These are phyloP conservation scores for Termitomyces sp. DNA, from an alignment of 768 basidiomycete genomes.

Conservation along the genomic window DNA sequence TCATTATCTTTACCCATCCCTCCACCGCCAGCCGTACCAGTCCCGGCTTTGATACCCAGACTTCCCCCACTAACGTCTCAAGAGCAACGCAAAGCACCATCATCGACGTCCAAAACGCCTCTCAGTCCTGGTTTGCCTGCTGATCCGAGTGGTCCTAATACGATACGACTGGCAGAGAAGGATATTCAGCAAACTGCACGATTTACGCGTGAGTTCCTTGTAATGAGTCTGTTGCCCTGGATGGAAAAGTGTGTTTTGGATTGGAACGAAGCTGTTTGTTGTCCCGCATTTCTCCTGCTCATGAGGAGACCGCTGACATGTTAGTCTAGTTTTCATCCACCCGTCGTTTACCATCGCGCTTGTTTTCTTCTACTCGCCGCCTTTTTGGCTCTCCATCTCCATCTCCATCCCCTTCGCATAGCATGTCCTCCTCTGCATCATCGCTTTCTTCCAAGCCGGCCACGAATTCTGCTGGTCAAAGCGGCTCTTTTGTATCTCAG, in stretches of 20 bases:
- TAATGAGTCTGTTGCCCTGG: constrained; percentile 90
- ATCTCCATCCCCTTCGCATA: constrained; percentile 36
- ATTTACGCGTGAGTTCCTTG: constrained; percentile 83
- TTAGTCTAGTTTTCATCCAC: constrained; percentile 58
- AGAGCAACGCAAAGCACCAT: constrained; percentile 22
- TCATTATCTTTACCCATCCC: constrained; percentile 54
- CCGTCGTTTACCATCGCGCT: constrained; percentile 70
- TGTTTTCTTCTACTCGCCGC: constrained; percentile 84
- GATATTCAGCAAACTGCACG: constrained; percentile 73
- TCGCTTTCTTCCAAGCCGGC: constrained; percentile 32
- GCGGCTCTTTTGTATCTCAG: constrained; percentile 30
- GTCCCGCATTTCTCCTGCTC: background rate
- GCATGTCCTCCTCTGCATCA: constrained; percentile 34
- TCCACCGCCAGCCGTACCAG: constrained; percentile 60
- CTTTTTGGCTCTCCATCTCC: constrained; percentile 66
- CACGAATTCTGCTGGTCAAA: constrained; percentile 25
- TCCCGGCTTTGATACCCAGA: constrained; percentile 61
- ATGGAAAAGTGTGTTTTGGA: constrained; percentile 93
- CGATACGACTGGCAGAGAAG: constrained; percentile 53
- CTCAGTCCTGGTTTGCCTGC: constrained; percentile 18
- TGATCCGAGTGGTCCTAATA: constrained; percentile 25
- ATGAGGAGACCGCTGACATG: constrained; percentile 1
- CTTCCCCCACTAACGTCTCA: constrained; percentile 47
- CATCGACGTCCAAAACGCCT: constrained; percentile 10
- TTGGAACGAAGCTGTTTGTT: constrained; percentile 80